Base-by-base conservation (phyloP, 1,139 yeast species). In the Kodamaea derodonti region DNA sequence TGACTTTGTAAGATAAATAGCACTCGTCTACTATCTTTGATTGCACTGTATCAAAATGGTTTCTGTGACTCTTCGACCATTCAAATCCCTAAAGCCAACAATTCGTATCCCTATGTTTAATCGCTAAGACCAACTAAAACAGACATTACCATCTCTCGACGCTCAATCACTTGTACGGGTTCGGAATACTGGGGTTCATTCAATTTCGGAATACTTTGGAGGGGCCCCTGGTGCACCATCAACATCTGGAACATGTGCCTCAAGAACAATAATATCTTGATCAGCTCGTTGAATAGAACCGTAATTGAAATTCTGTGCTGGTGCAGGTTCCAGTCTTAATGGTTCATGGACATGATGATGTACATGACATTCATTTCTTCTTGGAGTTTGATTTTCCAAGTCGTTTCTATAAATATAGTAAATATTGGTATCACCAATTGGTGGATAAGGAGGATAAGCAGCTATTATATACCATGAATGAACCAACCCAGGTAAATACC, bases 401-500 rank as follows among this genome's bases (percentile, higher is more conserved):
- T 63, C 69, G 39, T 51, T 48, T 31, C 60, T 45, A 39, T 60
- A 59, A 4, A 63, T 49, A 40, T 62, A 63, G 47, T 62, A 64
- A 20, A 63, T 50, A 37, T 54, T 56, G 29, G 60, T 51, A 29
- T 54, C 59, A 12, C 47, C 40, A 15, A 45, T 30, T 47, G 34
- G 14, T 16, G 22, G 34, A 29, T 37, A 39, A 6, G 51, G 49
- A 8, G 74, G 75, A 48, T 60, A 63, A 47, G 70, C 59, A 38
- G 77, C 68, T 32, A 79, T 78, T 46, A 79, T 75, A 49, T 78
- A 79, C 80, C 84, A 77, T 4, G 82, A 60, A 54, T 79, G 84
- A 27, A 79, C 74, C 42, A 80, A 70, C 7, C 88, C 88, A 2
- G 86, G 88, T 33, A 80, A 62, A 49, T 76, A 80, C 2, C 87